Base-by-base conservation (phyloP, 2,329 filamentous ascomycete species). In the Fusarium chaquense region DNA sequence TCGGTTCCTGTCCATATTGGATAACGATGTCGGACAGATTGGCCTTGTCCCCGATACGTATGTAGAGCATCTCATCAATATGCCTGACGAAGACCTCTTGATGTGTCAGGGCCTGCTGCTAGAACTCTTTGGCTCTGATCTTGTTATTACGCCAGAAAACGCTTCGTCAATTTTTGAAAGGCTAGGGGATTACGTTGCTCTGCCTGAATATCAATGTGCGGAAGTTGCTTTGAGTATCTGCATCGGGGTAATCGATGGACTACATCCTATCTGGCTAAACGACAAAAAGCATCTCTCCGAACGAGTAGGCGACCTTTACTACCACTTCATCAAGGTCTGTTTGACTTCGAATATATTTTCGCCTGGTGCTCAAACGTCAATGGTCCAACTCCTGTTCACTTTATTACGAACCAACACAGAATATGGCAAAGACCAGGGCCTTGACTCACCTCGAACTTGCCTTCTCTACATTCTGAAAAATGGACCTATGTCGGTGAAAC, bases 301-400 rank as follows among this genome's bases (percentile, higher is more conserved):
- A 5, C 84, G 87, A 41, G 92, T 91, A 5, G 86, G 89, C 22
- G 91, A 97, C 64, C 81, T 98, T 22, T 98, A 98, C 78, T 81
- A 87, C 45, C 93, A 93, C 82, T 91, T 96, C 69, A 86, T 94
- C 47, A 87, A 88, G 56, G 85, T 85, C 20, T 87, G 90, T 32
- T 80, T 97, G 28, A 85, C 87, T 8, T 90, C 87, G 45, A 89
- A 90, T 45, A 85, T 91, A 38, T 85, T 93, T 49, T 97, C 95
- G 1, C 81, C 89, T 3, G 85, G 83, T 59, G 87, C 91, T 2
- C 90, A 94, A 68, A 87, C 89, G 54, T 83, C 85, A 2, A 83
- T 98, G 63, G 87, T 90, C 5, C 81, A 83, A 24, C 82, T 99
- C 16, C 83, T 98, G 0, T 86, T 94, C 61, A 84, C 85, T 32